Evolutionary conservation across 371 early-diverging fungal species (phyloP), one percentile per base, ranked within the genome.

Genomic region (Neoconidiobolus thromboides): DNA sequence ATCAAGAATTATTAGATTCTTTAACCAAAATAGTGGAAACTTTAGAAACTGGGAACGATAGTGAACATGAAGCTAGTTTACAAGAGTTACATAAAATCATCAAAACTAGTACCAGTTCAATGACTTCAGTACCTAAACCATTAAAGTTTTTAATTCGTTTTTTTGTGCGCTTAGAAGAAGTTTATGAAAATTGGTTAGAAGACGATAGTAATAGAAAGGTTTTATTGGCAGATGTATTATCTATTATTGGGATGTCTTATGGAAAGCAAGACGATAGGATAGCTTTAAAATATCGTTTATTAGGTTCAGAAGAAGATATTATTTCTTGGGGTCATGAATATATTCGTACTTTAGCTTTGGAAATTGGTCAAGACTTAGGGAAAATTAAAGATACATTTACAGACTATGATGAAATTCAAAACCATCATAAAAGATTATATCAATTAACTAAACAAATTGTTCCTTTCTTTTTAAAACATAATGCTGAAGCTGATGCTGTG

Each of bases 271-370:
- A 78, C 49, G 78, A 85, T 65, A 77, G 88, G 38, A 87, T 88
- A 54, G 80, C 83, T 44, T 70, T 97, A 59, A 81, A 82, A 70
- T 97, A 85, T 72, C 76, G 93, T 57, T 68, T 93, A 48, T 61
- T 82, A 39, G 96, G 96, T 6, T 81, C 88, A 9, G 68, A 73
- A 44, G 90, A 86, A 63, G 79, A 82, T 54, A 84, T 84, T 52
- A 91, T 91, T 4, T 85, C 83, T 43, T 97, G 96, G 96, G 98
- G 98, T n/a, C 98, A 97, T 66, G 98, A 97, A 81, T 97, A 94
- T 69, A 93, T 96, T 12, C 6, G 58, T 2, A 48, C 46, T 39
- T 14, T 58, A 1, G n/a, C 58, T 14, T 40, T 43, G 3, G 58
- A 58, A 36, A 43, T 58, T 12, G 58, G 58, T 3, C 46, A 48